Percentiles rank a stretch among this genome's conserved stretches.
Conservation (phyloP, 2,329 filamentous ascomycete genomes). For the Triangularia setosa region DNA sequence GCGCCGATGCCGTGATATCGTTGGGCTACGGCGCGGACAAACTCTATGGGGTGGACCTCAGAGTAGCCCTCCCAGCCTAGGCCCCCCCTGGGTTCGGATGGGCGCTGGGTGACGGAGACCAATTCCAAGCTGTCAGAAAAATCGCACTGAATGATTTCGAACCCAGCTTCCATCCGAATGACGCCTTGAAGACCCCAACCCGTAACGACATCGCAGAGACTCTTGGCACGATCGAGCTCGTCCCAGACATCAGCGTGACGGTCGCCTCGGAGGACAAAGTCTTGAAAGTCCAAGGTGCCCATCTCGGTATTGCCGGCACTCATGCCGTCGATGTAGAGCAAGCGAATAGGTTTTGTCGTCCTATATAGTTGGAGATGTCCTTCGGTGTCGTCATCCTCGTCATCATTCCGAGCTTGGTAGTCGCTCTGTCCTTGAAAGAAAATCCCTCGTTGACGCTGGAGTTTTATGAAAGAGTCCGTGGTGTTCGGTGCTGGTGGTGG, state of each 20-base stretch:
- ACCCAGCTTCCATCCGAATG: slow-evolving; percentile 65
- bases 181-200: slow-evolving; percentile 60
- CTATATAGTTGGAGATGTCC: slow-evolving; percentile 59
- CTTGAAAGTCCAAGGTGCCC: slow-evolving; percentile 66
- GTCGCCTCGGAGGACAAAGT: slow-evolving; percentile 47
- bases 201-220: slow-evolving; percentile 52
- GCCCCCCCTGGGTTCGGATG: slow-evolving; percentile 1
- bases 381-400: neutral
- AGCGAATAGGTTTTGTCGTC: slow-evolving; percentile 51
- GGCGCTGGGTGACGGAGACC: slow-evolving; percentile 30
- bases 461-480: neutral
- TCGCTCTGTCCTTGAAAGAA: neutral
- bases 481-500: neutral
- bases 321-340: slow-evolving; percentile 69
- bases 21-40: slow-evolving; percentile 38
- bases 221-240: slow-evolving; percentile 50
- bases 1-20: slow-evolving; percentile 45
- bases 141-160: slow-evolving; percentile 66
- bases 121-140: slow-evolving; percentile 45
- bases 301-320: slow-evolving; percentile 61
- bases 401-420: neutral
- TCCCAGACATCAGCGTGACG: slow-evolving; percentile 26
- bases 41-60: slow-evolving; percentile 36
- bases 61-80: slow-evolving; percentile 16
- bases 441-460: neutral